Conservation (phyloP, 257 asterid genomes). For the Solanum clarkiae region DNA sequence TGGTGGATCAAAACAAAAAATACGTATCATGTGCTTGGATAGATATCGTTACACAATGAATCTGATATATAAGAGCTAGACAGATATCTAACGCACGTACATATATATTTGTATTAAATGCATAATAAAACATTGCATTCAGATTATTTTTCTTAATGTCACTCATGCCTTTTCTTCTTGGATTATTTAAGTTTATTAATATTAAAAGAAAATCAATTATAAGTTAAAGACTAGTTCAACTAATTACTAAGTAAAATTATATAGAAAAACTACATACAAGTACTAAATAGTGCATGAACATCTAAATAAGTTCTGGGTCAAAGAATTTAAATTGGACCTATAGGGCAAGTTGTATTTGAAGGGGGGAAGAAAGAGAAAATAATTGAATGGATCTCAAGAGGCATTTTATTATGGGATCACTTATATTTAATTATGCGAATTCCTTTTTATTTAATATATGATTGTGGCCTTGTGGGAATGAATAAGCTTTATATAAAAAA, state of each 20-base stretch:
- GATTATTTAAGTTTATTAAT: not conserved
- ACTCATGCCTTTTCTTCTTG: not conserved
- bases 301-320: not conserved
- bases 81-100: not conserved
- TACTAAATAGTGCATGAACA: not conserved
- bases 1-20: not conserved
- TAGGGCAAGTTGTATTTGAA: not conserved
- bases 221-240: not conserved
- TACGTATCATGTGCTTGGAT: not conserved
- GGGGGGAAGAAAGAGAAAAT: not conserved
- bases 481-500: not conserved
- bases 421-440: not conserved
- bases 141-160: not conserved
- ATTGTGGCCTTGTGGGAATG: not conserved
- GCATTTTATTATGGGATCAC: not conserved
- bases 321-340: not conserved
- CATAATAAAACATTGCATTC: not conserved
- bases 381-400: not conserved
- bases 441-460: not conserved
- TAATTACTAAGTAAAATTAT: not conserved
- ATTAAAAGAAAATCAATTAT: not conserved
- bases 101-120: not conserved
- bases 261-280: not conserved
- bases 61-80: not conserved
- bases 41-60: not conserved